These are phyloP conservation scores for Penicillium robsamsonii DNA, from an alignment of 495 filamentous ascomycete genomes.

Conservation along the genomic window DNA sequence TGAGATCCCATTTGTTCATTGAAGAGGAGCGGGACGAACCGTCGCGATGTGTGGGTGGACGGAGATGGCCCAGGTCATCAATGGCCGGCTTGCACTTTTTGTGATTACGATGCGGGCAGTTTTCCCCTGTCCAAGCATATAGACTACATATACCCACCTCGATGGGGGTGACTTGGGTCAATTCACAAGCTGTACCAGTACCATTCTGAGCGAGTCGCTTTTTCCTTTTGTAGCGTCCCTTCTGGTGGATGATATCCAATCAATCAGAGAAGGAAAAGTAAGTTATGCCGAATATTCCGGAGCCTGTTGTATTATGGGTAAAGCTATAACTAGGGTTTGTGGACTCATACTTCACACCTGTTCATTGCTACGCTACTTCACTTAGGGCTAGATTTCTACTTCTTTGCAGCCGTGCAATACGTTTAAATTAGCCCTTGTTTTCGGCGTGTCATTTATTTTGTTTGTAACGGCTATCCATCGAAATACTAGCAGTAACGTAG, in stretches of 20 bases:
- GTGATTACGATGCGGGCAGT: conserved; percentile 35
- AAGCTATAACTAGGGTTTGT: neutral
- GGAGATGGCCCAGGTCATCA: conserved; percentile 23
- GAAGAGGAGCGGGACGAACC: conserved; percentile 16
- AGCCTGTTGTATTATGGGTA: neutral
- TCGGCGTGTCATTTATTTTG: neutral
- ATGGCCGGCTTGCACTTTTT: conserved; percentile 25
- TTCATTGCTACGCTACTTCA: neutral
- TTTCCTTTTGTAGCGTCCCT: conserved; percentile 1
- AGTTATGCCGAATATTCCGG: neutral
- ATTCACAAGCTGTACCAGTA: conserved; percentile 49
- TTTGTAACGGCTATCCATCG: neutral
- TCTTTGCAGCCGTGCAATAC: neutral
- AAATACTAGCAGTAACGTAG: neutral
- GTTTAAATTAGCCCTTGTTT: neutral
- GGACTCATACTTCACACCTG: conserved; percentile 1
- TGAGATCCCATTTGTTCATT: conserved; percentile 20
- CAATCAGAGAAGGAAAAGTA: neutral
- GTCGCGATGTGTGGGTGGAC: conserved; percentile 14
- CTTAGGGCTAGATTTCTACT: neutral
- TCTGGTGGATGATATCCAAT: neutral
- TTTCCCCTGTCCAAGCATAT: conserved; percentile 45
- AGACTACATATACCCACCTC: conserved; percentile 35
- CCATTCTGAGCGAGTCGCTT: neutral
- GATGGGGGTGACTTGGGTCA: conserved; percentile 37